Evolutionary conservation across 495 filamentous ascomycete genomes (phyloP), one percentile per base, ranked within the genome.

Genomic region (Tuber melanosporum): DNA sequence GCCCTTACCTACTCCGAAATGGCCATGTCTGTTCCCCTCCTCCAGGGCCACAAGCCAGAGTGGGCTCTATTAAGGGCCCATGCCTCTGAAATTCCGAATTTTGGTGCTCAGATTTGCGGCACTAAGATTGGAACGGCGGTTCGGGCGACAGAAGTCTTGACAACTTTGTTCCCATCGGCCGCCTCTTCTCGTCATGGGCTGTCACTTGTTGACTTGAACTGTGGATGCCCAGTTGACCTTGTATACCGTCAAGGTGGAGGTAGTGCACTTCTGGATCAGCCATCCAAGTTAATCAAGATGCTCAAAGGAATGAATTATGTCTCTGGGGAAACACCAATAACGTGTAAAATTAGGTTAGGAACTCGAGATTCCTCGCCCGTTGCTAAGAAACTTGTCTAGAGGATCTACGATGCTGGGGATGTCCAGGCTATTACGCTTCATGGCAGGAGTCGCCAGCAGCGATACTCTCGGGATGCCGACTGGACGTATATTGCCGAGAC

Each of bases 1-100:
- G 92, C 97, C 78, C 86, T 96, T 49, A 99, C 95, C 5, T 98
- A 97, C 86, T 98, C 95, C 0, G 95, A 99, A 83, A 99, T 99
- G 95, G 95, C 96, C 6, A 92, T 98, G 90, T 90, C 93, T 52
- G 84, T 97, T 80, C 93, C 94, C 19, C 85, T 99, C 72, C 87
- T 99, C n/a, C 94, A 98, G 84, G 95, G 95, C 15, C 87, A 91
- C 71, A 97, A 94, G 83, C 87, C 89, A 1, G 95, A 99, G 86
- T 99, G 95, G 95, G 94, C 95, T 26, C 85, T 99, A 79, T 89
- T 98, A 88, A 94, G 93, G 84, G 91, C 92, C 8, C 95, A 98
- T 82, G 90, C 92, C 78, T 90, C 89, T 14, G 95, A 99, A 85
- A 87, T 90, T 71, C 85, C 93, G 78, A 93, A 90, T 82, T 98